These are phyloP conservation scores for Prunus yedoensis DNA, from an alignment of 331 rosid genomes.

Conservation along the genomic window DNA sequence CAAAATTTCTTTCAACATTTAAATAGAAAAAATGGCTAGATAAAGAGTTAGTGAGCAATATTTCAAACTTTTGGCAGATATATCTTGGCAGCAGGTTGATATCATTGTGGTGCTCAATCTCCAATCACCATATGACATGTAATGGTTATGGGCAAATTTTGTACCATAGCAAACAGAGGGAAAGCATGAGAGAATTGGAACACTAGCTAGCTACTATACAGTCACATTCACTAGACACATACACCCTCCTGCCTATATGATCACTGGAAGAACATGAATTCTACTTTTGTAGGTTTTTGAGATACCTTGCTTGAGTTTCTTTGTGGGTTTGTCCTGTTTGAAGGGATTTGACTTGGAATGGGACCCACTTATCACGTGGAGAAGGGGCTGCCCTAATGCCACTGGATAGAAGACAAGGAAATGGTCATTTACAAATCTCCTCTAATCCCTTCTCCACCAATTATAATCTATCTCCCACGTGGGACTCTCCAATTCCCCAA, in stretches of 20 bases:
- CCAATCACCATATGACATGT: neutral
- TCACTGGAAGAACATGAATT: neutral
- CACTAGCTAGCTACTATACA: neutral
- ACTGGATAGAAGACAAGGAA: constrained; percentile 50
- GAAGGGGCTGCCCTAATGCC: constrained; percentile 23
- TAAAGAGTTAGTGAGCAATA: neutral
- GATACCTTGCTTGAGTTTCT: neutral
- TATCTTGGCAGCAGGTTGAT: neutral
- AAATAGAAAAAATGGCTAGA: too few relatives aligned
- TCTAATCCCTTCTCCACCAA: constrained; percentile 87
- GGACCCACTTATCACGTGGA: constrained; percentile 89
- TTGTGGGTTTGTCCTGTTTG: constrained; percentile 35
- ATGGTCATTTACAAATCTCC: constrained; percentile 76
- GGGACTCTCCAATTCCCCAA: constrained; percentile 56
- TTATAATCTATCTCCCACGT: constrained; percentile 85
- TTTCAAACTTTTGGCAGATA: neutral
- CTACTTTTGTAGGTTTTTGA: neutral
- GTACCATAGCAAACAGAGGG: neutral
- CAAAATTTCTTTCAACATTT: too few relatives aligned
- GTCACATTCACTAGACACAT: neutral
- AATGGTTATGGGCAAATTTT: constrained; percentile 1
- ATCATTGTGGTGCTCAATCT: neutral
- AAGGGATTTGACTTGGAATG: constrained; percentile 23
- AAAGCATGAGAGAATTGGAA: neutral
- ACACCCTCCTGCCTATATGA: neutral